Percentiles rank a stretch among this genome's conserved stretches.
Conservation (phyloP, 177 flowering plant species). For the Vitis hybrid region DNA sequence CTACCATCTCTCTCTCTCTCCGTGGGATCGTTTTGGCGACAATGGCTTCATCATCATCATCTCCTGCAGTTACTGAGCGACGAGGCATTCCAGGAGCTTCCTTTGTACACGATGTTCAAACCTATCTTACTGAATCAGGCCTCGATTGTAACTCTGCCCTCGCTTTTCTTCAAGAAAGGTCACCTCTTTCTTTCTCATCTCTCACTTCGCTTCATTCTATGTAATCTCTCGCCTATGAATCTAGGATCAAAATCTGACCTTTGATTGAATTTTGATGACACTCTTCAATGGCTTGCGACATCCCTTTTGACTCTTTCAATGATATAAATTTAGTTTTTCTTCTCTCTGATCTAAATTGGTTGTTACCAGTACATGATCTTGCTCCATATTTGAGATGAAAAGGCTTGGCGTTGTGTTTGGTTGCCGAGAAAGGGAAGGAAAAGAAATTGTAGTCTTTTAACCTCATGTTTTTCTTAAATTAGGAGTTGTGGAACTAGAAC, state of each 20-base stretch:
- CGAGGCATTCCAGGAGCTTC: conserved; percentile 90
- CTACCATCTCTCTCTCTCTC: conserved; percentile 1
- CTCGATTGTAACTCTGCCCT: conserved; percentile 86
- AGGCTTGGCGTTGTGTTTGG: too few relatives aligned
- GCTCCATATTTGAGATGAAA: too few relatives aligned
- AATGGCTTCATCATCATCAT: conserved; percentile 29
- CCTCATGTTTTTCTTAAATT: too few relatives aligned
- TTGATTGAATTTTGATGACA: not conserved
- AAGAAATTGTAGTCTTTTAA: too few relatives aligned
- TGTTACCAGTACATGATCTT: too few relatives aligned
- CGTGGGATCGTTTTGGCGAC: not conserved
- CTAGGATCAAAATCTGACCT: conserved; percentile 2
- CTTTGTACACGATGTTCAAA: conserved; percentile 83
- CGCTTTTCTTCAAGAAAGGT: conserved; percentile 91
- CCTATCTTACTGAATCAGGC: conserved; percentile 62
- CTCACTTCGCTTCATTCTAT: not conserved
- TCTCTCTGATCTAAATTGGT: too few relatives aligned
- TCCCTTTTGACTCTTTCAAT: not conserved
- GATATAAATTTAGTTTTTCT: not conserved
- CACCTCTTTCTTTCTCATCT: conserved; percentile 4
- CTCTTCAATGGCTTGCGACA: not conserved
- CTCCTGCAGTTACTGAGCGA: conserved; percentile 44
- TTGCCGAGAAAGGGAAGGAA: too few relatives aligned
- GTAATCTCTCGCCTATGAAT: not conserved
- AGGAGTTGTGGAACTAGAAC: too few relatives aligned